Evolutionary conservation across 768 basidiomycete genomes (phyloP).

Genomic region (Rhodotorula taiwanensis): DNA sequence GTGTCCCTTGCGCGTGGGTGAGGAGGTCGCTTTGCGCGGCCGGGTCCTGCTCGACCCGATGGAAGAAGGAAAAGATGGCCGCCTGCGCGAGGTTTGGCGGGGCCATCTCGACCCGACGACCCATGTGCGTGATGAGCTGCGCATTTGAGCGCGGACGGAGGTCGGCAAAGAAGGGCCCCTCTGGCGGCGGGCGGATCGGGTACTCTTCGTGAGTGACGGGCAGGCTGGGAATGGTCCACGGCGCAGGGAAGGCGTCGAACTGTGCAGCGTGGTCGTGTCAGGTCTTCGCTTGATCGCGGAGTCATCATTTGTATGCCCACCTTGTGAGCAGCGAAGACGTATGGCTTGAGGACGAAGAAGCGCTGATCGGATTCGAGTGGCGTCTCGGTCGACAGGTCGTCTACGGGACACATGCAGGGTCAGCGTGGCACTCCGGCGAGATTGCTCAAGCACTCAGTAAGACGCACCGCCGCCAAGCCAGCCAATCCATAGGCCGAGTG

Average conservation of each 20-base stretch:
- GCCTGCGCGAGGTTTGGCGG: conserved; percentile 46
- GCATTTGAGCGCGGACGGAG: conserved; percentile 41
- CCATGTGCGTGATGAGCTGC: conserved; percentile 43
- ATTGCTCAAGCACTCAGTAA: too few relatives aligned
- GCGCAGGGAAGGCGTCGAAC: conserved; percentile 45
- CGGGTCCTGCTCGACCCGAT: conserved; percentile 36
- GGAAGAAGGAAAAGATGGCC: conserved; percentile 47
- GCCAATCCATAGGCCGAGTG: conserved; percentile 44
- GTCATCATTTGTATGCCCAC: conserved; percentile 25
- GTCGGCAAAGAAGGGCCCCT: conserved; percentile 44
- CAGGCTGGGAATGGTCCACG: conserved; percentile 45
- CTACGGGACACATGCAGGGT: conserved; percentile 3
- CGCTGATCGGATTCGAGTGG: conserved; percentile 43
- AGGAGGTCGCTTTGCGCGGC: conserved; percentile 19
- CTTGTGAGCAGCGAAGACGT: conserved; percentile 48
- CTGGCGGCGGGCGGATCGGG: conserved; percentile 25
- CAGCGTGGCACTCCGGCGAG: neutral
- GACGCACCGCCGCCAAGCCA: conserved; percentile 40
- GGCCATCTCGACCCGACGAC: conserved; percentile 40
- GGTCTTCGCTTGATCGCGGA: too few relatives aligned
- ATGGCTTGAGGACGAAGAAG: conserved; percentile 48
- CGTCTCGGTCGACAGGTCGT: conserved; percentile 38
- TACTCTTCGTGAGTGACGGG: conserved; percentile 38
- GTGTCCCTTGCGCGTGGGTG: conserved; percentile 17
- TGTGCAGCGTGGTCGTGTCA: conserved; percentile 1